Evolutionary conservation across 495 filamentous ascomycete species (phyloP).

Genomic region (Xeromyces bisporus): DNA sequence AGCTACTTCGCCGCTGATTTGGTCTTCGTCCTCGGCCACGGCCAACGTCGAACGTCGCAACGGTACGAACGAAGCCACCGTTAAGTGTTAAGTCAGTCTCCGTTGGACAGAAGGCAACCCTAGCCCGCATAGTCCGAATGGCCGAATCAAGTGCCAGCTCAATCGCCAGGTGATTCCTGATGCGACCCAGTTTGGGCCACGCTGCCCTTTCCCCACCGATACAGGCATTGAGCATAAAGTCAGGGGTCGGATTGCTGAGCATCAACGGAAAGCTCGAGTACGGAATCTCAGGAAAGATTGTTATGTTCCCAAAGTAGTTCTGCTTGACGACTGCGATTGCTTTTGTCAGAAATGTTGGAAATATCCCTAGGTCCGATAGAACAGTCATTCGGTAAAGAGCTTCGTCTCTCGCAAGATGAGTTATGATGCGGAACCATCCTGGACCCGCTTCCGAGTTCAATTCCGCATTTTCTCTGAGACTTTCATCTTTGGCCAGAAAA

Average conservation of each 20-base stretch:
- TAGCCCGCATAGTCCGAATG: slow-evolving; percentile 55
- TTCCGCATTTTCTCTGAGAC: slow-evolving; percentile 12
- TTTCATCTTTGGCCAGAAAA: slow-evolving; percentile 60
- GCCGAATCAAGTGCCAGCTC: slow-evolving; percentile 75
- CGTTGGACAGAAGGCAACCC: slow-evolving; percentile 64
- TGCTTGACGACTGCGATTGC: slow-evolving; percentile 66
- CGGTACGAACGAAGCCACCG: slow-evolving; percentile 5
- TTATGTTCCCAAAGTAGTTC: slow-evolving; percentile 91
- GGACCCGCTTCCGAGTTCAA: slow-evolving; percentile 22
- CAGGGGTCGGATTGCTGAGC: slow-evolving; percentile 68
- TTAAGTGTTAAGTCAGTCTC: slow-evolving; percentile 39
- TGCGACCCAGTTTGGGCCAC: slow-evolving; percentile 72
- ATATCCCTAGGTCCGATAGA: slow-evolving; percentile 65
- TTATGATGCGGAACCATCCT: slow-evolving; percentile 49
- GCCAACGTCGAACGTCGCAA: slow-evolving; percentile 9
- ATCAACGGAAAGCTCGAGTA: slow-evolving; percentile 60
- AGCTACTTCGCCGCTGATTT: slow-evolving; percentile 15
- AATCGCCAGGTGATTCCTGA: slow-evolving; percentile 69
- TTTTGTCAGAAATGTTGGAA: slow-evolving; percentile 68
- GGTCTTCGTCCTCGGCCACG: slow-evolving; percentile 10
- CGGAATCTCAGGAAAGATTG: slow-evolving; percentile 68
- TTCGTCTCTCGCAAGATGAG: slow-evolving; percentile 66
- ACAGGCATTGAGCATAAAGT: slow-evolving; percentile 72
- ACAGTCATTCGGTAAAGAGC: slow-evolving; percentile 65
- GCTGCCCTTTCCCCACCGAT: slow-evolving; percentile 69